Evolutionary conservation across 1,284 basidiomycete genomes (phyloP), one percentile per base, ranked within the genome.

Genomic region (Cutaneotrichosporon mucoides): DNA sequence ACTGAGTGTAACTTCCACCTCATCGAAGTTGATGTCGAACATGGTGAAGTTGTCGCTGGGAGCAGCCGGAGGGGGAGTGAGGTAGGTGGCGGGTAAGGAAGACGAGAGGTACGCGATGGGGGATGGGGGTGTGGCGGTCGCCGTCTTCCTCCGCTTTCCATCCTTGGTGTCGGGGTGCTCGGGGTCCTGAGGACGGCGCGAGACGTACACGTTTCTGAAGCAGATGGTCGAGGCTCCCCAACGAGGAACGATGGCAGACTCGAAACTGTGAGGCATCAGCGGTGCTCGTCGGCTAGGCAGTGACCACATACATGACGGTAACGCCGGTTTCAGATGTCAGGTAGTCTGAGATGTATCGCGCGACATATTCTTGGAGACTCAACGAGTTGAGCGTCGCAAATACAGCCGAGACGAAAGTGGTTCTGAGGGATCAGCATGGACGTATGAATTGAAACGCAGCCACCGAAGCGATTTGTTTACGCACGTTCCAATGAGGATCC

Each of bases 181-280:
- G 57, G 56, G 41, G 47, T 66, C 62, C 44, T 55, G 54, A 7
- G 90, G 88, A 5, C 92, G 84, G 3, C 92, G 86, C 10, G 92
- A 94, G 47, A 99, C 83, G 70, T 92, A 98, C 47, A 99, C 94
- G 68, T 98, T 97, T 72, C 92, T 91, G 83, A 99, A 96, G 1
- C 92, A 92, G 62, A 99, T 90, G 16, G 88, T 87, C 12, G 91
- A 94, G 69, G 95, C 91, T 62, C 91, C 91, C 92, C 95, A 98
- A 74, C 93, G 93, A 3, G 95, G 95, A 5, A 99, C 93, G 67
- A 99, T 94, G 35, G 96, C 96, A 6, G 90, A 93, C 78, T 98
- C 95, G 75, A 98, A 99, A 53, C 76, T 77, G 53, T 3, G 8
- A 13, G 44, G 9, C 7, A 7, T 33, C 11, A 9, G 12, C 15